Base-by-base conservation (phyloP, 129 eudicot genomes). In the Oenanthe sinensis region DNA sequence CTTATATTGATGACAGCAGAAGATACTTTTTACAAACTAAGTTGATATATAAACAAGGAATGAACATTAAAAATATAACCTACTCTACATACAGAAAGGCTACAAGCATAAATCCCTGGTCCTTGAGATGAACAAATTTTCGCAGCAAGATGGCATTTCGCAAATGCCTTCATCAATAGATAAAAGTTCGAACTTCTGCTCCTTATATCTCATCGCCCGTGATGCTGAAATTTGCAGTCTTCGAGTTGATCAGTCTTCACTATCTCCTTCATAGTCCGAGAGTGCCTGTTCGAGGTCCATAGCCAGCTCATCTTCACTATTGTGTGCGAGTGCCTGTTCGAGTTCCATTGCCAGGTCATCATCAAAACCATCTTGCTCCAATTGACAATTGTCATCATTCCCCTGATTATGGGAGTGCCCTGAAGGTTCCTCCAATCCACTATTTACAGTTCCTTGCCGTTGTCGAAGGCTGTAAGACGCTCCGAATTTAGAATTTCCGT, bases 271-370 rank as follows among this genome's bases (percentile, higher is more conserved):
- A n/a, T 74, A 12, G 7, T 74, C 77, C 8, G 75, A 70, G 24
- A 70, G 75, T 39, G 26, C 75, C 15, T 70, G 75, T 70, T 70
- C 75, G 19, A 70, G 75, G 14, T 70, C 75, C 75, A 70, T 70
- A 33, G 75, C 75, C 48, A 70, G 15, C 24, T 46, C 62, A 40
- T 74, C 77, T 5, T 74, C 76, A 43, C 55, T 73, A 24, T 13
- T 47, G 1, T 24, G 20, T 24, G 63, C 43, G 42, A 91, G 75
- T 11, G 60, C 72, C 30, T 84, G 73, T 85, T 85, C 88, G 52
- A 90, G 78, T 75, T 90, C 93, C 62, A 70, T 71, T 50, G 85
- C 78, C 60, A 87, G 90, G 42, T 84, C 62, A 30, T 83, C 91
- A 74, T 81, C 72, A 30, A 26, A 26, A 14, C 43, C 71, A 26